phyloP scores from a whole-genome alignment of 495 filamentous ascomycete genomes.

The Hyphodiscus hymeniophilus region DNA sequence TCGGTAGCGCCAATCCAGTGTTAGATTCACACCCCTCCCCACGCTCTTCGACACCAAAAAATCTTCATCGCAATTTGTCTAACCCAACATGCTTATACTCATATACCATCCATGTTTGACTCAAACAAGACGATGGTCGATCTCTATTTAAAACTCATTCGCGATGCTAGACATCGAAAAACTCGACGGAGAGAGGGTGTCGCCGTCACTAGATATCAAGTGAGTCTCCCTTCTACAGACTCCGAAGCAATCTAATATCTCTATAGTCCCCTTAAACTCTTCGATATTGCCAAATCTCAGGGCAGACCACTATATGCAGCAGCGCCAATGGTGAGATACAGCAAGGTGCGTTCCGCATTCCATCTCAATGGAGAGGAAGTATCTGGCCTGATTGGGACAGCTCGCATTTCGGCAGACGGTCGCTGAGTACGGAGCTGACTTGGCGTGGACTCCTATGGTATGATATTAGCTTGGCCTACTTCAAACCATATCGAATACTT shows the following conservation, averaged over 20 bases:
- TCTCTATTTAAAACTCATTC: not conserved
- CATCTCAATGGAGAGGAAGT: not conserved
- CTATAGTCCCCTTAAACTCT: constrained; percentile 47
- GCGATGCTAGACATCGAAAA: constrained; percentile 2
- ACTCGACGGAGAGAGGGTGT: constrained; percentile 1
- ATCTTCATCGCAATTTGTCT: too few relatives aligned
- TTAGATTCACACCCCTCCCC: too few relatives aligned
- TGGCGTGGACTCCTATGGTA: constrained; percentile 61
- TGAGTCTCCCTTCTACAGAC: not conserved
- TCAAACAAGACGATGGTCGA: not conserved
- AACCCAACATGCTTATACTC: too few relatives aligned
- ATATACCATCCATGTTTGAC: too few relatives aligned
- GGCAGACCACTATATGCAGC: constrained; percentile 45
- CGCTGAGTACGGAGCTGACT: constrained; percentile 48
- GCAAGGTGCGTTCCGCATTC: constrained; percentile 30
- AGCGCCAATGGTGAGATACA: constrained; percentile 65
- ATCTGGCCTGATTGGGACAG: constrained; percentile 22
- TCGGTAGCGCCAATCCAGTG: too few relatives aligned
- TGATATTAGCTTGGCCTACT: not conserved
- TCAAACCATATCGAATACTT: not conserved
- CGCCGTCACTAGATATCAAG: constrained; percentile 12
- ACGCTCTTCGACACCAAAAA: too few relatives aligned
- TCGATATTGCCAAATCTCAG: constrained; percentile 44
- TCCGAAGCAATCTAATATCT: not conserved
- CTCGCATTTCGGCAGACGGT: constrained; percentile 58